Evolutionary conservation across 805 yeast species (phyloP), one percentile per base, ranked within the genome.

Genomic region (Metschnikowia matae): DNA sequence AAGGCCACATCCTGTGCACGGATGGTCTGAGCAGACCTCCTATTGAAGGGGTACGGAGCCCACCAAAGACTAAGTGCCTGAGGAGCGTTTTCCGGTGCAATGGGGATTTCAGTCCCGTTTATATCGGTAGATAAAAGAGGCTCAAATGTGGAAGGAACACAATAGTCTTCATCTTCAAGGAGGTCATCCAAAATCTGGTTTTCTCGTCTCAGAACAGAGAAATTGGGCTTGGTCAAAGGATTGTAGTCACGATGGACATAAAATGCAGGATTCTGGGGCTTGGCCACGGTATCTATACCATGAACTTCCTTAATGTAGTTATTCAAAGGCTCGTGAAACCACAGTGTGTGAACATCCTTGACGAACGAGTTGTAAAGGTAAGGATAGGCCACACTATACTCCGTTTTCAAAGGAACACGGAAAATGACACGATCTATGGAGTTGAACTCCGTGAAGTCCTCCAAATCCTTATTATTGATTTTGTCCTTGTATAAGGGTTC

Each of bases 1-100:
- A 94, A 66, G 0, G 97, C 83, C 14, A 91, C 96, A 68, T 94
- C 98, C 63, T 94, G 87, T 1, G 98, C 92, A 55, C 97, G 77
- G 0, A 81, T 82, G 61, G 78, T 89, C 20, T 65, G 69, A 0
- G 96, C 96, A 33, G 84, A 78, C 29, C 89, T 80, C 37, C 80
- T 77, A 59, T 89, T 84, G 67, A 87, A 94, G 0, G 99, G 99
- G 57, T 74, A 82, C 2, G 96, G 90, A 0, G 97, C 89, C 77
- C 84, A 77, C 74, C 83, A 82, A n/a, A 91, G 69, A 32, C 80
- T 75, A 2, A 92, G 59, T 0, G 96, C 91, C 17, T 62, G 63
- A 2, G 51, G 46, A 3, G 79, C 70, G 23, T 78, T 79, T 4
- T 75, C 75, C 1, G 81, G 75, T 13, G 65, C 71, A 6, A 69